Conservation (phyloP, 768 basidiomycete genomes). For the Mycena filopes region DNA sequence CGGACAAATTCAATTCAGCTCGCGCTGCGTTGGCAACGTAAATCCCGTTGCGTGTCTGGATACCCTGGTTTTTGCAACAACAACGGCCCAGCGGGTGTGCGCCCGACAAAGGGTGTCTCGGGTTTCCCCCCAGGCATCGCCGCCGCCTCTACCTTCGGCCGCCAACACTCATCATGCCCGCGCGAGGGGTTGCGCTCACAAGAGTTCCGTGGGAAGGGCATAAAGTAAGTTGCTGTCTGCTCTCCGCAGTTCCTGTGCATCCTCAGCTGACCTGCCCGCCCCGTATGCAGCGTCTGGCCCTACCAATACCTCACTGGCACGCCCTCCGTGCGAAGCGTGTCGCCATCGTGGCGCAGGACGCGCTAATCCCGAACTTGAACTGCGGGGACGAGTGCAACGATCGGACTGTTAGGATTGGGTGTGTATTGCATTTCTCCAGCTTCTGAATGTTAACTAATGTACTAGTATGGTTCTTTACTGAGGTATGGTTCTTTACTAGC, state of each 20-base stretch:
- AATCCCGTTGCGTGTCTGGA: slow-evolving; percentile 50
- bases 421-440: neutral
- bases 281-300: slow-evolving; percentile 57
- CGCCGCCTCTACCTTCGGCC: slow-evolving; percentile 62
- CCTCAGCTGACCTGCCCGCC: neutral
- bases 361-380: slow-evolving; percentile 57
- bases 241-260: neutral
- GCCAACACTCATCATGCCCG: slow-evolving; percentile 71
- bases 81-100: slow-evolving; percentile 60
- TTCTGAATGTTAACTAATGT: neutral
- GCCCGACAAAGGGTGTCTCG: slow-evolving; percentile 56
- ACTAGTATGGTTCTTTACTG: no score
- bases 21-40: slow-evolving; percentile 60
- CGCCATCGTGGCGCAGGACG: slow-evolving; percentile 71
- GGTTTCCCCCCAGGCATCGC: slow-evolving; percentile 71
- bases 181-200: slow-evolving; percentile 72
- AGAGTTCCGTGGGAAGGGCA: slow-evolving; percentile 76
- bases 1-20: slow-evolving; percentile 55
- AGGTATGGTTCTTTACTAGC: slow-evolving; percentile 43
- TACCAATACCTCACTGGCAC: slow-evolving; percentile 73
- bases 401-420: slow-evolving; percentile 73
- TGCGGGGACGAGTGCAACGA: slow-evolving; percentile 62
- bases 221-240: slow-evolving; percentile 45
- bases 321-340: slow-evolving; percentile 65
- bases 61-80: slow-evolving; percentile 58